Conservation (phyloP, 768 basidiomycete genomes). For the Heimioporus sp. region DNA sequence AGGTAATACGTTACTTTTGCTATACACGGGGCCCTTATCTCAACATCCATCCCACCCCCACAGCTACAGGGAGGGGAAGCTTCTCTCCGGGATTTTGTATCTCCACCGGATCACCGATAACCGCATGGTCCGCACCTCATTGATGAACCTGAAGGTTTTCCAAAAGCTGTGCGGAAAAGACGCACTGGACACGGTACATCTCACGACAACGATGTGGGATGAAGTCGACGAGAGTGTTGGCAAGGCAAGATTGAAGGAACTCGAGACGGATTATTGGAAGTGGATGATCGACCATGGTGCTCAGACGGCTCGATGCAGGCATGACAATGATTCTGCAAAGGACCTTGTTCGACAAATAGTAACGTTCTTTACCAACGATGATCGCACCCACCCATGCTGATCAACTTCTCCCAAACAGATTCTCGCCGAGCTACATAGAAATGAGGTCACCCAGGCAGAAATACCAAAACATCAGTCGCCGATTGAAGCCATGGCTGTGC, state of each 20-base stretch:
- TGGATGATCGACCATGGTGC: constrained; percentile 11
- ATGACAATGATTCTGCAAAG: constrained; percentile 5
- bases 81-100: constrained; percentile 31
- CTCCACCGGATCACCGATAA: constrained; percentile 35
- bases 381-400: no score
- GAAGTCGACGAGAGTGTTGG: constrained; percentile 20
- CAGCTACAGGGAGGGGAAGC: constrained; percentile 7
- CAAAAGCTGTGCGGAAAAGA: constrained; percentile 32
- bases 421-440: no score
- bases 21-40: background rate
- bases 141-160: constrained; percentile 34
- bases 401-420: no score
- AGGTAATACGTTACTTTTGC: background rate
- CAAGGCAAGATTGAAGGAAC: constrained; percentile 5
- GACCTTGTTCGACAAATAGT: constrained; percentile 3
- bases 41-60: background rate
- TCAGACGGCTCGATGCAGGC: constrained; percentile 1
- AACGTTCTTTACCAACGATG: background rate
- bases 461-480: no score
- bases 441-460: no score
- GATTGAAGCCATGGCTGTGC: no score
- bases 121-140: constrained; percentile 30
- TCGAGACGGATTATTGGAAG: background rate
- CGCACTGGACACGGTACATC: constrained; percentile 25
- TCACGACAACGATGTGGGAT: constrained; percentile 41